These are phyloP conservation scores for Cucurbita moschata DNA, from an alignment of 306 rosid genomes.

Conservation along the genomic window DNA sequence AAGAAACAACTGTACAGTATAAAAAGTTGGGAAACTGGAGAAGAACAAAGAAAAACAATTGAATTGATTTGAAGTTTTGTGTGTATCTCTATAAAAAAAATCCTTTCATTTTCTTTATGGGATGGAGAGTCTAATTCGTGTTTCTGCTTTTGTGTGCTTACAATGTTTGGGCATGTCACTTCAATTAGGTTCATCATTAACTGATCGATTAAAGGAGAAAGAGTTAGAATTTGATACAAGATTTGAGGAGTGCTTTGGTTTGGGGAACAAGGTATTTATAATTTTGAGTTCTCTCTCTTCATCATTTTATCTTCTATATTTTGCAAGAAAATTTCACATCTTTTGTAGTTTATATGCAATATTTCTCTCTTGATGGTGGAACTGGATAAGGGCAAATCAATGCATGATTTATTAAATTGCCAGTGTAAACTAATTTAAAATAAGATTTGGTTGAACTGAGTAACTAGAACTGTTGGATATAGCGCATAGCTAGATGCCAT, in stretches of 20 bases:
- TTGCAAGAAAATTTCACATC: background rate
- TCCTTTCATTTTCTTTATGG: background rate
- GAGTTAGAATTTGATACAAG: slow-evolving; percentile 60
- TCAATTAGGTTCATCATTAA: slow-evolving; percentile 46
- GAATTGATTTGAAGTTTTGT: background rate
- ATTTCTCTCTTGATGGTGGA: background rate
- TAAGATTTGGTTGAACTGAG: background rate
- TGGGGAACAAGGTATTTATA: slow-evolving; percentile 46
- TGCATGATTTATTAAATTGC: background rate
- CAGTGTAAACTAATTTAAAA: background rate
- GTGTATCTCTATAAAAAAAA: background rate
- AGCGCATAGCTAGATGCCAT: background rate
- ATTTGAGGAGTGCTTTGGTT: slow-evolving; percentile 53
- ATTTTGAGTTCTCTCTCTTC: background rate
- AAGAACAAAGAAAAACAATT: background rate
- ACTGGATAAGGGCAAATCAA: background rate
- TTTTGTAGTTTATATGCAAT: too few relatives aligned
- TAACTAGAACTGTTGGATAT: background rate
- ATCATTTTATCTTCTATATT: background rate
- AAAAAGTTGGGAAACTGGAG: background rate
- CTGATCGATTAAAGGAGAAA: slow-evolving; percentile 58
- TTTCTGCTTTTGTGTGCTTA: background rate
- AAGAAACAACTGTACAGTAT: background rate
- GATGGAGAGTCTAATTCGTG: background rate
- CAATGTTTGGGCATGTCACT: background rate